Conservation (phyloP, 192 early-diverging fungal species). For the Thoreauomyces humboldtii region DNA sequence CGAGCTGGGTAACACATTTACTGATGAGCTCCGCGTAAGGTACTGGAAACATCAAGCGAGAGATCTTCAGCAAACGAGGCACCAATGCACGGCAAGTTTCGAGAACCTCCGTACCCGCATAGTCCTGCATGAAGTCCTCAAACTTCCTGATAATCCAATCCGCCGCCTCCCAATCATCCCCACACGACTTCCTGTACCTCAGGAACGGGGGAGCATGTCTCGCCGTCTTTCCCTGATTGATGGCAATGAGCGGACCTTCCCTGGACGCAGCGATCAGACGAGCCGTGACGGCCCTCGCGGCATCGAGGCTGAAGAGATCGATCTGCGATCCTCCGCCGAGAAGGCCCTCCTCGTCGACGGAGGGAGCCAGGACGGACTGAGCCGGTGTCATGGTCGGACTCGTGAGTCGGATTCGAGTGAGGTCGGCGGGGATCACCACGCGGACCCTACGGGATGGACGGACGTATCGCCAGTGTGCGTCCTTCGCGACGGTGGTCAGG, state of each 20-base stretch:
- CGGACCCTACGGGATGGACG: background rate
- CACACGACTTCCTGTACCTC: conserved; percentile 1
- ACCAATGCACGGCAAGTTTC: too few species aligned
- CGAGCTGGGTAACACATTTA: background rate
- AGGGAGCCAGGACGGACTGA: background rate
- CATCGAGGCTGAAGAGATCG: conserved; percentile 6
- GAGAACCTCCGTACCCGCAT: conserved; percentile 20
- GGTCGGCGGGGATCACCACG: background rate
- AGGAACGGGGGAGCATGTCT: conserved; percentile 7
- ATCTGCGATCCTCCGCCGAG: background rate
- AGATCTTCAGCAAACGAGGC: too few species aligned
- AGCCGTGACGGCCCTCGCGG: background rate
- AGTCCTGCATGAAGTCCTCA: conserved; percentile 19
- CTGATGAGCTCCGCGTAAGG: conserved; percentile 24
- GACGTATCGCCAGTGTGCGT: background rate
- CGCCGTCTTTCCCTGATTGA: background rate
- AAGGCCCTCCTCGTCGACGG: background rate
- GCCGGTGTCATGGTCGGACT: background rate
- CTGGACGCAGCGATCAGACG: conserved; percentile 15
- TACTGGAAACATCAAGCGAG: conserved; percentile 9
- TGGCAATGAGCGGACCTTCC: conserved; percentile 6
- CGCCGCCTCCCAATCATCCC: conserved; percentile 12
- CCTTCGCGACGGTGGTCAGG: background rate
- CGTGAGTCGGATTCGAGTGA: background rate
- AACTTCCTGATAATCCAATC: conserved; percentile 11